These are phyloP conservation scores for Ascochyta lentis DNA, from an alignment of 2,329 filamentous ascomycete species.

Conservation along the genomic window DNA sequence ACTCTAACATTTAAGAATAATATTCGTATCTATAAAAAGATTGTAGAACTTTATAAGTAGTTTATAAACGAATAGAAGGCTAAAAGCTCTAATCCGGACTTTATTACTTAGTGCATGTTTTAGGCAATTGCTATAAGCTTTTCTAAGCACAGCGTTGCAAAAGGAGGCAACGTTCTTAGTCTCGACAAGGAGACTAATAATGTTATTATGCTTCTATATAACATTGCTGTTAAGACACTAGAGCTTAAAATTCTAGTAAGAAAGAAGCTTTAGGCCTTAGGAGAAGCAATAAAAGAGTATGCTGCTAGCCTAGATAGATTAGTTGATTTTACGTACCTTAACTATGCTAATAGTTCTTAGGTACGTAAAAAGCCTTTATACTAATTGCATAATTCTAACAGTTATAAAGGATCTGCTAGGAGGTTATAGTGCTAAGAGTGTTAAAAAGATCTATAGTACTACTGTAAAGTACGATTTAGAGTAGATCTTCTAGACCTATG, in stretches of 20 bases:
- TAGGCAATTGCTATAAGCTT: slow-evolving; percentile 29
- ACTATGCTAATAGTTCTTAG: slow-evolving; percentile 45
- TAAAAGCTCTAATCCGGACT: slow-evolving; percentile 19
- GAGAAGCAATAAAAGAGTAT: slow-evolving; percentile 20
- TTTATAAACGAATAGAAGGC: slow-evolving; percentile 30
- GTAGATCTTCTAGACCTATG: slow-evolving; percentile 49
- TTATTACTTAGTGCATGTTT: slow-evolving; percentile 37
- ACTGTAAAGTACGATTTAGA: slow-evolving; percentile 50
- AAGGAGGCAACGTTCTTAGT: slow-evolving; percentile 38
- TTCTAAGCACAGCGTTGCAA: slow-evolving; percentile 23
- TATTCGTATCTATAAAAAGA: slow-evolving; percentile 20
- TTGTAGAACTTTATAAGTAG: slow-evolving; percentile 28
- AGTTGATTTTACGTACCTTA: slow-evolving; percentile 36
- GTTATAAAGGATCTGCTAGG: slow-evolving; percentile 46
- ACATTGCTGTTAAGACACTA: slow-evolving; percentile 25
- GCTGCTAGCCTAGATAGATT: slow-evolving; percentile 19
- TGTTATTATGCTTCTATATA: slow-evolving; percentile 29
- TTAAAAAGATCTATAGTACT: slow-evolving; percentile 41
- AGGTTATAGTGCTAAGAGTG: slow-evolving; percentile 51
- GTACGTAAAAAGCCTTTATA: slow-evolving; percentile 1
- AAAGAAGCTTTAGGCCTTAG: slow-evolving; percentile 17
- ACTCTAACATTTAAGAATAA: slow-evolving; percentile 37
- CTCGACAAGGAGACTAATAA: slow-evolving; percentile 27
- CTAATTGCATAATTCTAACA: not conserved
- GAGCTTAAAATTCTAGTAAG: slow-evolving; percentile 24